Conservation (phyloP, 352 stramenopile species). For the Globisporangium canariense region DNA sequence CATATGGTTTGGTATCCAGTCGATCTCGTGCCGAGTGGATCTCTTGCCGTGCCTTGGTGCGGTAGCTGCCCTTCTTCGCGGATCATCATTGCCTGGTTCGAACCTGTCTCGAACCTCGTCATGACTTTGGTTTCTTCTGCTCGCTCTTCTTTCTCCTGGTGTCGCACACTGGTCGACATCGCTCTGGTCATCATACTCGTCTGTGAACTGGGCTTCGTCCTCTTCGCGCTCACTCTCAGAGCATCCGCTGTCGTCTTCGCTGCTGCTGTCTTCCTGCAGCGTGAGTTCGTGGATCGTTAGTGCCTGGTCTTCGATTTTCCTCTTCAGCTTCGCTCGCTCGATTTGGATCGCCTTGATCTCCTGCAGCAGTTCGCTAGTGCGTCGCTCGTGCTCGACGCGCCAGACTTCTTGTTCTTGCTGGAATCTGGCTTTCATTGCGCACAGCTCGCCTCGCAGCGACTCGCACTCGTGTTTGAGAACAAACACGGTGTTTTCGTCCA, state of each 20-base stretch:
- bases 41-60: background rate
- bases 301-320: conserved; percentile 51
- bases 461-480: conserved; percentile 31
- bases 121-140: conserved; percentile 4
- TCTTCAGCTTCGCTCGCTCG: conserved; percentile 42
- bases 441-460: conserved; percentile 24
- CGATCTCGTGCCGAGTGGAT: background rate
- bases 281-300: conserved; percentile 80
- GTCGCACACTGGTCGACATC: background rate
- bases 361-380: conserved; percentile 30
- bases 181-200: background rate
- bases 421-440: conserved; percentile 18
- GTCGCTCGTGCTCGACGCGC: conserved; percentile 31
- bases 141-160: background rate
- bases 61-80: background rate
- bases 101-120: background rate
- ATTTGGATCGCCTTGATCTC: conserved; percentile 42
- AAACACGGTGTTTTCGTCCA: conserved; percentile 12
- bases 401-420: conserved; percentile 25
- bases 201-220: conserved; percentile 14
- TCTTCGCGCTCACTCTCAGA: conserved; percentile 19
- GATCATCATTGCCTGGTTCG: background rate
- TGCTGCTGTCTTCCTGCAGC: conserved; percentile 50
- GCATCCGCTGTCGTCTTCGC: background rate
- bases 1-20: background rate